Evolutionary conservation across 2,329 filamentous ascomycete species (phyloP).

Genomic region (Hypoxylon sp.): DNA sequence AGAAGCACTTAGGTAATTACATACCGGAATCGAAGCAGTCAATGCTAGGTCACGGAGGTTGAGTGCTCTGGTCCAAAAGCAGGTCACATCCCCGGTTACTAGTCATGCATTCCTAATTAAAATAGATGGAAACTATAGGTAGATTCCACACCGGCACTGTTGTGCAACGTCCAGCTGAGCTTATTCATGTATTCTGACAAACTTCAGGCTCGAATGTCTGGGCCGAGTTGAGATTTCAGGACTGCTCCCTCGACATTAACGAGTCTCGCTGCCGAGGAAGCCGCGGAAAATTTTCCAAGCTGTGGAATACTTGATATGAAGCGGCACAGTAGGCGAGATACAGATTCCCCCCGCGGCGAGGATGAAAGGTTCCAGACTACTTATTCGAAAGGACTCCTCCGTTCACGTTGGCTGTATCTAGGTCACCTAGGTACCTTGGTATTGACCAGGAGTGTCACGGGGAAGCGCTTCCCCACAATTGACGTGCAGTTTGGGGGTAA

Average conservation of each 20-base stretch:
- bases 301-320: slow-evolving; percentile 6
- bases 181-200: slow-evolving; percentile 24
- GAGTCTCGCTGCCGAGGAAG: slow-evolving; percentile 23
- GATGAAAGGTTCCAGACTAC: slow-evolving; percentile 5
- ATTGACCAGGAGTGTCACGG: slow-evolving; percentile 33
- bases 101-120: not conserved
- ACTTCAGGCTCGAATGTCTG: slow-evolving; percentile 20
- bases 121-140: slow-evolving; percentile 4
- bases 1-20: not conserved
- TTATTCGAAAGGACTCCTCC: slow-evolving; percentile 11
- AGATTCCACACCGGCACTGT: slow-evolving; percentile 14
- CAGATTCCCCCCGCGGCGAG: not conserved
- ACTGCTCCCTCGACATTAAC: slow-evolving; percentile 9
- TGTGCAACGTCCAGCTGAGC: slow-evolving; percentile 11
- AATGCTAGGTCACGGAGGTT: not conserved
- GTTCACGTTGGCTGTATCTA: slow-evolving; percentile 2
- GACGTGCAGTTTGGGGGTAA: slow-evolving; percentile 39
- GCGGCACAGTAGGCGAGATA: slow-evolving; percentile 21
- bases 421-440: slow-evolving; percentile 1
- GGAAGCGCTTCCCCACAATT: slow-evolving; percentile 38
- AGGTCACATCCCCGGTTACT: not conserved
- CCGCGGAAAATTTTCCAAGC: slow-evolving; percentile 25
- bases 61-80: not conserved
- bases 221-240: slow-evolving; percentile 9
- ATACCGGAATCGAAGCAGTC: not conserved